Base-by-base conservation (phyloP, 805 yeast genomes). In the Pichia sporocuriosa region DNA sequence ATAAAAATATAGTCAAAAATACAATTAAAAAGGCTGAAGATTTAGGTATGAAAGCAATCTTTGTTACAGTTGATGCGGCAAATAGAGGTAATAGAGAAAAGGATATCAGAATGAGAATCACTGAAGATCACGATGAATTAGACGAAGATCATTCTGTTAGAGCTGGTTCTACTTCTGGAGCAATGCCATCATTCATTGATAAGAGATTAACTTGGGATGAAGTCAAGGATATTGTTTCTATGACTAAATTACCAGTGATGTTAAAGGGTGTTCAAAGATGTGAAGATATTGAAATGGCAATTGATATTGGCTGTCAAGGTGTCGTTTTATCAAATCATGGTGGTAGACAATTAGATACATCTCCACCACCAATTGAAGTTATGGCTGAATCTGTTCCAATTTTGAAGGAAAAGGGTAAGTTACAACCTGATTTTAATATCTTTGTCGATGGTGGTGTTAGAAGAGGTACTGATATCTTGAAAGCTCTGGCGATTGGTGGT, bases 1-100 rank as follows among this genome's bases (percentile, higher is more conserved):
- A 55, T 38, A 52, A 56, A 27, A 60, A 68, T 15, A 62, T 71
- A 26, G 54, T 71, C 37, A 63, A 60, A 24, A 62, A 61, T 45
- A 40, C 53, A 8, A 20, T 50, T 5, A 44, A 45, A n/a, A 44
- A 46, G 27, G 54, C 55, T n/a, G 56, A 52, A 40, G 38, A 45
- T 20, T 31, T 44, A n/a, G 54, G 54, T 1, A 71, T 84, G 59
- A 80, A 80, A 53, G 96, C 90, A 3, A 66, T 88, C 27, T 86
- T 86, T 56, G 77, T 88, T 50, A 88, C 97, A 0, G 95, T 86
- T 7, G 96, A 88, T 67, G 95, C 96, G 0, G 96, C 96, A 7
- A 82, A 82, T 49, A 69, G 87, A 38, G 97, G 97, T 13, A 77
- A 90, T 49, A 77, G 96, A 52, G 96, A 89, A 62, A 88, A 85